phyloP scores from a whole-genome alignment of 345 rosid species.

The Excoecaria agallocha region DNA sequence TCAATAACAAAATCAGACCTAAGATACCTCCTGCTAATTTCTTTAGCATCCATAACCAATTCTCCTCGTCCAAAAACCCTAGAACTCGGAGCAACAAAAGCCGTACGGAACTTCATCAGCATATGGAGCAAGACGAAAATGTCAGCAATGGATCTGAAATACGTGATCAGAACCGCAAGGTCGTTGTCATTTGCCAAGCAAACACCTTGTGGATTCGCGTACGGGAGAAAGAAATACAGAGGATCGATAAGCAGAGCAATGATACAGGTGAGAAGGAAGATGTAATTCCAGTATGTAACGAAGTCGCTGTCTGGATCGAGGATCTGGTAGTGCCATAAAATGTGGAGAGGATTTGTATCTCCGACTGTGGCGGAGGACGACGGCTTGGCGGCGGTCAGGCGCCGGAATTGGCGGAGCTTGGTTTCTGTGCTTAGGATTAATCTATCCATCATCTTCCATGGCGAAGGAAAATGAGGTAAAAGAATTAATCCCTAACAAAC shows the following conservation, averaged over 20 bases:
- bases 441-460: not conserved
- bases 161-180: slow-evolving; percentile 56
- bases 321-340: slow-evolving; percentile 78
- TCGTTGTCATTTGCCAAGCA: slow-evolving; percentile 49
- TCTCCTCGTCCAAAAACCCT: slow-evolving; percentile 84
- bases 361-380: slow-evolving; percentile 2
- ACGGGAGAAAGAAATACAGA: slow-evolving; percentile 70
- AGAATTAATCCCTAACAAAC: no score
- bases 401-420: slow-evolving; percentile 37
- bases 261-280: slow-evolving; percentile 69
- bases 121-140: slow-evolving; percentile 62
- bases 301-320: slow-evolving; percentile 89
- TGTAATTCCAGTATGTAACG: slow-evolving; percentile 79
- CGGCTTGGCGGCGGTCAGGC: slow-evolving; percentile 31
- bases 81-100: slow-evolving; percentile 69
- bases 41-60: slow-evolving; percentile 72
- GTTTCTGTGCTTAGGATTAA: slow-evolving; percentile 8
- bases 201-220: slow-evolving; percentile 27
- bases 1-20: slow-evolving; percentile 69
- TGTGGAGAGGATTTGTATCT: slow-evolving; percentile 32
- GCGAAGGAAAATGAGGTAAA: no score
- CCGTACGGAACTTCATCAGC: slow-evolving; percentile 76
- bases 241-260: slow-evolving; percentile 88
- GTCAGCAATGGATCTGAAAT: slow-evolving; percentile 65
- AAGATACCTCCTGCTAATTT: slow-evolving; percentile 65